Evolutionary conservation across 2,329 filamentous ascomycete species (phyloP), one percentile per base, ranked within the genome.

Genomic region (Sporothrix globosa): DNA sequence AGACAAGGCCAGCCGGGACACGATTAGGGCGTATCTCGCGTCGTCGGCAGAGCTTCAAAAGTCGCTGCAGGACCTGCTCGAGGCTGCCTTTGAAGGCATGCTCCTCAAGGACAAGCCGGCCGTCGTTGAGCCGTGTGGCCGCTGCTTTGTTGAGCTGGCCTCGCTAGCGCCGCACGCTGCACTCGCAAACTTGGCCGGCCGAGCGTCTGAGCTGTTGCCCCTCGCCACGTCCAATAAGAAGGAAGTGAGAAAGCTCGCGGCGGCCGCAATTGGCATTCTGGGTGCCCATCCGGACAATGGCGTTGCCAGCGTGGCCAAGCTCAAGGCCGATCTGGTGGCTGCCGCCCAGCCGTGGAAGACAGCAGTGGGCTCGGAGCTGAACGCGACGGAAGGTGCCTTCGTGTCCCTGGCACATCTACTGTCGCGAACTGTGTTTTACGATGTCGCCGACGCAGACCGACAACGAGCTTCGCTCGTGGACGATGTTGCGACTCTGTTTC

Each of bases 181-280:
- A 10, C 75, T 91, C 30, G 81, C 80, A 10, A 78, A 80, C 14
- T 78, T 92, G 30, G 80, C 84, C 1, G 75, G 78, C 5, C 82
- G 84, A 34, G 82, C 84, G 0, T 78, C 79, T 7, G 83, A 85
- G 60, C 80, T 96, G 21, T 78, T 90, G 34, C 81, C 83, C 10
- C 82, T 90, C 11, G 82, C 94, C 69, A 85, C 84, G 72, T 93
- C 91, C 6, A 96, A 94, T 77, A 90, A 91, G 74, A 85, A 88
- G 72, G 85, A 88, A 69, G 84, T 91, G 6, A 86, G 94, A 48
- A 82, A 84, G 50, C 82, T 90, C 39, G 89, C 90, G 1, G 89
- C 92, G 19, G 89, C 88, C 72, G 86, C 88, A 0, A 88, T 93
- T 75, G 94, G 93, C 0, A 90, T 97, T 14, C 80, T 97, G 5